Conservation (phyloP, 331 rosid species). For the Dryas integrifolia region DNA sequence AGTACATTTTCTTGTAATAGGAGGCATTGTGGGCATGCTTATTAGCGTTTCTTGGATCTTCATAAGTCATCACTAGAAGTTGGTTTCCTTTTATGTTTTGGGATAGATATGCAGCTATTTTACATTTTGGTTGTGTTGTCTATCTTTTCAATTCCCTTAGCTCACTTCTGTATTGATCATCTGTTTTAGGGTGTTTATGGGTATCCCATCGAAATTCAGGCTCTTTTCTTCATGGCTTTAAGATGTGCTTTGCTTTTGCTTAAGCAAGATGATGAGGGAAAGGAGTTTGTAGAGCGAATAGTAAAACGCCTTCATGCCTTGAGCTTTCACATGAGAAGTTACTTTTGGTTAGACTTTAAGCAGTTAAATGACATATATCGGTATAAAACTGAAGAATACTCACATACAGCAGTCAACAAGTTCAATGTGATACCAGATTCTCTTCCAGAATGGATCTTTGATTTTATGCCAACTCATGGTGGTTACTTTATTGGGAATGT, state of each 20-base stretch:
- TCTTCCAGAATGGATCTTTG: conserved; percentile 76
- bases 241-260: conserved; percentile 75
- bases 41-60: background rate
- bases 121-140: background rate
- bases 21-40: background rate
- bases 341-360: conserved; percentile 77
- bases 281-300: conserved; percentile 62
- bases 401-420: conserved; percentile 76
- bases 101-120: background rate
- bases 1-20: conserved; percentile 1
- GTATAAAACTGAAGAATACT: conserved; percentile 79
- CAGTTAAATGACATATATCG: conserved; percentile 74
- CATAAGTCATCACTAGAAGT: background rate
- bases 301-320: conserved; percentile 66
- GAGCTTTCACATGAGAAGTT: conserved; percentile 68
- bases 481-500: conserved; percentile 81
- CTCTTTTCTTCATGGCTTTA: conserved; percentile 86
- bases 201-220: conserved; percentile 86
- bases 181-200: conserved; percentile 80
- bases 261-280: conserved; percentile 74
- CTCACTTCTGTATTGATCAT: conserved; percentile 15
- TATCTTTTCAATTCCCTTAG: conserved; percentile 14
- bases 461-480: conserved; percentile 65
- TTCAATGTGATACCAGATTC: conserved; percentile 80
- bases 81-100: background rate